Conservation (phyloP, 2,329 filamentous ascomycete genomes). For the Pseudogymnoascus sp. region DNA sequence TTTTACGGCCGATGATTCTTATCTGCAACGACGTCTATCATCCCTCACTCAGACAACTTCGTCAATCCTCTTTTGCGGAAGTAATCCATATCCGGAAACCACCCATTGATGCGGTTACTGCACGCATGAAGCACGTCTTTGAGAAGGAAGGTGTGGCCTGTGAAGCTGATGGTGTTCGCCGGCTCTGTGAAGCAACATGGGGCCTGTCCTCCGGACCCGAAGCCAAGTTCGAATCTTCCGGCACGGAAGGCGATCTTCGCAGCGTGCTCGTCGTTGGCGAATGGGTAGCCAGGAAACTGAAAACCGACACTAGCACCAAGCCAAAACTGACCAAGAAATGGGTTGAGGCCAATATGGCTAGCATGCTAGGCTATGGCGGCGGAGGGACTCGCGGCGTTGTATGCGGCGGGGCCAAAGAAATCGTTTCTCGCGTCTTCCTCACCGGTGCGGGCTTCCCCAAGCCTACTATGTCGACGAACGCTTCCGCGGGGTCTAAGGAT, state of each 20-base stretch:
- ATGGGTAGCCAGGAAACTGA: conserved; percentile 70
- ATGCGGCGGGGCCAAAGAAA: conserved; percentile 62
- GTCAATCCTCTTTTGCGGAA: conserved; percentile 79
- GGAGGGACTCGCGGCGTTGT: conserved; percentile 64
- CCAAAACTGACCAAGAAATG: conserved; percentile 60
- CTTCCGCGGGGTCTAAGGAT: conserved; percentile 17
- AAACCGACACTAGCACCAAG: conserved; percentile 27
- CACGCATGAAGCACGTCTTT: conserved; percentile 74
- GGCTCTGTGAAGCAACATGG: conserved; percentile 76
- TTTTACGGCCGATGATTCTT: conserved; percentile 80
- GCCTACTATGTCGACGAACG: conserved; percentile 20
- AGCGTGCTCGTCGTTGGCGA: conserved; percentile 80
- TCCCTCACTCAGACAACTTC: conserved; percentile 72
- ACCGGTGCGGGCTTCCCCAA: conserved; percentile 63
- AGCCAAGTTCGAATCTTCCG: conserved; percentile 57
- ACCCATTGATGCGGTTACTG: conserved; percentile 74
- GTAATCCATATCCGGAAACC: conserved; percentile 88
- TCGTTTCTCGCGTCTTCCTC: conserved; percentile 69
- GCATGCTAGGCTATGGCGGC: conserved; percentile 60
- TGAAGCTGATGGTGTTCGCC: conserved; percentile 80
- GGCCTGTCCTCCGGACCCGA: conserved; percentile 67
- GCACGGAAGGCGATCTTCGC: conserved; percentile 65
- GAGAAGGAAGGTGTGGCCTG: conserved; percentile 80
- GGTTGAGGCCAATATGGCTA: conserved; percentile 64
- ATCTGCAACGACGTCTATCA: conserved; percentile 98